Evolutionary conservation across 768 basidiomycete species (phyloP), one percentile per base, ranked within the genome.

Genomic region (Lepiota subincarnata): DNA sequence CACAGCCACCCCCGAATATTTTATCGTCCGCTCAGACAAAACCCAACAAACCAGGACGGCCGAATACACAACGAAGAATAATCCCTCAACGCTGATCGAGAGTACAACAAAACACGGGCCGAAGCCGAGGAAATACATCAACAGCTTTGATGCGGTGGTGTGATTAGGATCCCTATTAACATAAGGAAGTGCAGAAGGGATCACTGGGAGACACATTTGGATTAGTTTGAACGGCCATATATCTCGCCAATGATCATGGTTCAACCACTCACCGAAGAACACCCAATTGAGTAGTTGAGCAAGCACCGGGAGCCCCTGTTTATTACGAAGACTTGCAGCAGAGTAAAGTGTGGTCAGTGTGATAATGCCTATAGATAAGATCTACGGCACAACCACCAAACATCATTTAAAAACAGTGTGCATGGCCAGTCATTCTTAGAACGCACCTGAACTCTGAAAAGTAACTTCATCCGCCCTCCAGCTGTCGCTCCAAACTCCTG

Each of bases 81-180:
- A 72, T 0, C 85, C 87, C 62, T 93, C 92, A 19, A 86, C 81
- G 54, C 86, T 87, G 65, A 92, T 88, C 2, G 91, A 89, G 14
- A 94, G 75, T 35, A 91, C 76, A 34, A 91, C 75, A 55, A 92
- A 93, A 60, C 83, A 85, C 2, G 84, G 84, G 0, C 81, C 79
- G 56, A 92, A 87, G 13, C 83, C 81, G 41, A 90, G 76, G 65
- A 88, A 88, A 60, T 83, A 81, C 24, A 75, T 73, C 28, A 85
- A 66, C 12, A 86, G 71, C 60, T 79, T 84, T 1, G 82, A 77
- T 47, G 67, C 66, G 1, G 77, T 67, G 4, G 68, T 74, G 20
- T 67, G 66, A 54, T 74, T 68, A 31, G 65, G 56, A 41, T 60
- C 64, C 47, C 58, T 63, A 20, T 69, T 66, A 1, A 74, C 37